Evolutionary conservation across 2,329 filamentous ascomycete genomes (phyloP), one percentile per base, ranked within the genome.

Genomic region (Hypomyces rosellus): DNA sequence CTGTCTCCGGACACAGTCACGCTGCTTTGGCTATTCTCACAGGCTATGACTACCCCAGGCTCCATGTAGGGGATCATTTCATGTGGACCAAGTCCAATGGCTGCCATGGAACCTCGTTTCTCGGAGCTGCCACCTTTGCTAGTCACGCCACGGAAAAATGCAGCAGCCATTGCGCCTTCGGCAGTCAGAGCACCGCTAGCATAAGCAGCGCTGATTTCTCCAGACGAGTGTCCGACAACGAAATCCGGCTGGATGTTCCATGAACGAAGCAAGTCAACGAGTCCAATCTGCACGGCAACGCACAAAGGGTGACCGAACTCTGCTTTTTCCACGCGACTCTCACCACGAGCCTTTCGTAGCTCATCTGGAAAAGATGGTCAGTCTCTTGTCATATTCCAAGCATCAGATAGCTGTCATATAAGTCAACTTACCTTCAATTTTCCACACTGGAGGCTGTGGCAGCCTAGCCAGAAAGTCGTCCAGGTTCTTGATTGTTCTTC

Each of bases 161-260:
- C 69, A 0, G 65, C 56, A 2, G 58, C 59, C 45, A 74, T 67
- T 7, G 72, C 71, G 4, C 67, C 64, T 14, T 61, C 51, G 1
- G 62, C 56, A 0, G 66, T 61, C 4, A 75, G 51, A 1, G 57
- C 51, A 1, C 71, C 69, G 0, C 65, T 61, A 1, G 70, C 69
- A 43, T 74, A 74, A 0, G 72, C 71, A 1, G 72, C 73, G 0
- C 66, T 72, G 34, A 75, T 71, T 51, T 75, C 73, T 1, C 73
- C 73, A 2, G 59, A 64, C 0, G 69, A 72, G 50, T 76, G 73
- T 1, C 73, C 73, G 3, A 73, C 63, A 0, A 70, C 67, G 1
- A 61, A 65, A 6, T 56, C 25, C 0, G 70, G 67, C 1, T 40
- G 45, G 22, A 76, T 53, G 0, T 65, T 62, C 46, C 61, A 61